Conservation (phyloP, 2,329 filamentous ascomycete species). For the Ophiostoma australiae region DNA sequence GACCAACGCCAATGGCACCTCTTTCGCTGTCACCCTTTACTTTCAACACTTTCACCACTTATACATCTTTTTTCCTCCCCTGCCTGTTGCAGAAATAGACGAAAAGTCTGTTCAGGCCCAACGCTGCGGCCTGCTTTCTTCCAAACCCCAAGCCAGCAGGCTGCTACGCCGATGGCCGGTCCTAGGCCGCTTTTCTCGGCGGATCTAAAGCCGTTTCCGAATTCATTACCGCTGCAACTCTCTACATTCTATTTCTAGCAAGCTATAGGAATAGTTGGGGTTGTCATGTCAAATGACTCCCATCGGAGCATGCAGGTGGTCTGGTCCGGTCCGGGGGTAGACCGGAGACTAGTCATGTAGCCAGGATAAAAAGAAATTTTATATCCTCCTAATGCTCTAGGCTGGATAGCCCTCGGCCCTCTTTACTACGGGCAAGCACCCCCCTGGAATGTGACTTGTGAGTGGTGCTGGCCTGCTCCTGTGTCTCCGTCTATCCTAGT, state of each 20-base stretch:
- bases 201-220: not conserved
- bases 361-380: not conserved
- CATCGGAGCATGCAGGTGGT: slow-evolving; percentile 5
- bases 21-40: not conserved
- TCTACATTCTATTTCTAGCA: not conserved
- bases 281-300: not conserved
- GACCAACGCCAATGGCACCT: not conserved
- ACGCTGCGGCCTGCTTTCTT: not conserved
- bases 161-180: not conserved
- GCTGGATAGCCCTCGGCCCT: not conserved
- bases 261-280: not conserved
- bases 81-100: not conserved
- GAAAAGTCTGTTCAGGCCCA: not conserved
- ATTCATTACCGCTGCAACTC: not conserved
- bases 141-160: not conserved
- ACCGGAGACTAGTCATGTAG: slow-evolving; percentile 7
- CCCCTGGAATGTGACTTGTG: not conserved
- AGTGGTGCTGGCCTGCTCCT: not conserved
- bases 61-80: not conserved
- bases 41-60: not conserved
- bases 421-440: not conserved
- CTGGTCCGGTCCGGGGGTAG: slow-evolving; percentile 7
- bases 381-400: not conserved
- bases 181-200: not conserved
- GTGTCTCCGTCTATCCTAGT: not conserved